Percentiles rank a stretch among this genome's conserved stretches.
Conservation (phyloP, 164 flowering plant genomes). For the Piper betle region DNA sequence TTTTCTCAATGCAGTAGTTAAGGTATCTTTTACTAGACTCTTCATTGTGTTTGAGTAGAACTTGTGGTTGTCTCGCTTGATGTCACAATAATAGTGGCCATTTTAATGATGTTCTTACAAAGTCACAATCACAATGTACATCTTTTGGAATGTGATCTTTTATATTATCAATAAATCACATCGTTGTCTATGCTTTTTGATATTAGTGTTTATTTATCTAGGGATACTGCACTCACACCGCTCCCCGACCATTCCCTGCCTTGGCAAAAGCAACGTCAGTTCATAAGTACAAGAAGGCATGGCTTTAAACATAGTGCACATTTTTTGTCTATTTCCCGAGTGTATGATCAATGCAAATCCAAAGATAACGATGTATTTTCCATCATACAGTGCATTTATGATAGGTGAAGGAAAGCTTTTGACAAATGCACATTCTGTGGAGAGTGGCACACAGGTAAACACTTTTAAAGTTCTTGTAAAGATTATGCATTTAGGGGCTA, state of each 20-base stretch:
- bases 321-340: background rate
- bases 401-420: slow-evolving; percentile 83
- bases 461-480: background rate
- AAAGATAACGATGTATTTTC: background rate
- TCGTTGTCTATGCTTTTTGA: background rate
- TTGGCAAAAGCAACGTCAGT: slow-evolving; percentile 97
- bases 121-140: too few relatives aligned
- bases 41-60: background rate
- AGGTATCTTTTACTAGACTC: slow-evolving; percentile 30
- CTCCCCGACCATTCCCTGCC: slow-evolving; percentile 96
- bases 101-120: background rate
- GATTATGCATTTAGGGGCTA: too few relatives aligned
- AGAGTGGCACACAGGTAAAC: slow-evolving; percentile 80
- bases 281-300: slow-evolving; percentile 92
- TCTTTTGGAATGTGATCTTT: background rate
- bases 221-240: slow-evolving; percentile 96
- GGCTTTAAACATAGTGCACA: slow-evolving; percentile 7
- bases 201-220: slow-evolving; percentile 10
- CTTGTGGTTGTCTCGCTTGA: too few relatives aligned
- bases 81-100: too few relatives aligned
- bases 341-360: background rate
- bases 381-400: slow-evolving; percentile 77
- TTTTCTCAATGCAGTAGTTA: slow-evolving; percentile 93
- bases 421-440: slow-evolving; percentile 98
- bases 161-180: background rate